These are phyloP conservation scores for Yamadazyma sp. DNA, from an alignment of 1,139 yeast species.

Conservation along the genomic window DNA sequence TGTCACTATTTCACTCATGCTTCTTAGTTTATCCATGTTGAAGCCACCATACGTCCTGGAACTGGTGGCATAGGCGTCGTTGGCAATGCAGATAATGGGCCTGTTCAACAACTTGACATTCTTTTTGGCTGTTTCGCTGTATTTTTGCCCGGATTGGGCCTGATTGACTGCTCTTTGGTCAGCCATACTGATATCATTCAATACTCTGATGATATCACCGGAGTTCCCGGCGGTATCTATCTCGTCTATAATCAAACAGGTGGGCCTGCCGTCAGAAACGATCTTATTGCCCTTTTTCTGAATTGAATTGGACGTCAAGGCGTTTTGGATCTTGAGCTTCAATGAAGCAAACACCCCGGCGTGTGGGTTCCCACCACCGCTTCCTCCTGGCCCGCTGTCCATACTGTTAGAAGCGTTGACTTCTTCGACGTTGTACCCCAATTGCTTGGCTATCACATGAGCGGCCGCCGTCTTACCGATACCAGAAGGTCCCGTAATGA, in stretches of 20 bases:
- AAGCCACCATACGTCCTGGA: slow-evolving; percentile 31
- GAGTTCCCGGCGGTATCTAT: slow-evolving; percentile 85
- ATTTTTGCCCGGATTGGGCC: slow-evolving; percentile 11
- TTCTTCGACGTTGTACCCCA: slow-evolving; percentile 80
- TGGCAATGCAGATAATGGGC: slow-evolving; percentile 92
- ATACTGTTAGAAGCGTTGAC: slow-evolving; percentile 83
- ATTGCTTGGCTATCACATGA: slow-evolving; percentile 78
- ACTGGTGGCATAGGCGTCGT: slow-evolving; percentile 68
- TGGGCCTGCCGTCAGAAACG: slow-evolving; percentile 53
- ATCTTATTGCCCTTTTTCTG: slow-evolving; percentile 26
- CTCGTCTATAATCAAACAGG: slow-evolving; percentile 84
- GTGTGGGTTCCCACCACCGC: slow-evolving; percentile 12
- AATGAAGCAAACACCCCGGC: slow-evolving; percentile 30
- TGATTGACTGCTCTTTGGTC: slow-evolving; percentile 53
- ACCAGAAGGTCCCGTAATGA: slow-evolving; percentile 93
- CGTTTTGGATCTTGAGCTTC: slow-evolving; percentile 59
- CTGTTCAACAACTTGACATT: slow-evolving; percentile 54
- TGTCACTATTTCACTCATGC: slow-evolving; percentile 66
- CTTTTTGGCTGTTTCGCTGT: slow-evolving; percentile 21
- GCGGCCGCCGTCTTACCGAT: slow-evolving; percentile 93
- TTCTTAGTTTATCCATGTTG: slow-evolving; percentile 71
- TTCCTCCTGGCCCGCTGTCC: slow-evolving; percentile 34
- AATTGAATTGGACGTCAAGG: slow-evolving; percentile 65
- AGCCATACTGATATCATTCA: slow-evolving; percentile 58
- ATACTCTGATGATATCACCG: slow-evolving; percentile 67